Conservation (phyloP, 305 asterid genomes). For the Rubia occidens region DNA sequence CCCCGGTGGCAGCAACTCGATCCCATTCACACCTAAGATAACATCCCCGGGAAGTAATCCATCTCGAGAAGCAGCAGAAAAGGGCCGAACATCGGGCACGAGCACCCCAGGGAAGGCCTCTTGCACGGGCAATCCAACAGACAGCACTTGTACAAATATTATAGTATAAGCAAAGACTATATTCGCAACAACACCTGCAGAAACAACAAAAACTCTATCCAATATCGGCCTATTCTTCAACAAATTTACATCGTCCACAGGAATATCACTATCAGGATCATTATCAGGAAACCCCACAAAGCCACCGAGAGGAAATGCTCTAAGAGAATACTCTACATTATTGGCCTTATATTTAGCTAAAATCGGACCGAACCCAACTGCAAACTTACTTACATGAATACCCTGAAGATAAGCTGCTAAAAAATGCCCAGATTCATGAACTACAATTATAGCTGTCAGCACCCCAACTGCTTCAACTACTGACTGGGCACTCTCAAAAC, state of each 20-base stretch:
- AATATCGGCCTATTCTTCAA: slow-evolving; percentile 77
- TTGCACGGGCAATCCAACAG: slow-evolving; percentile 96
- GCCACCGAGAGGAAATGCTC: slow-evolving; percentile 96
- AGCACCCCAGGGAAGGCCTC: slow-evolving; percentile 94
- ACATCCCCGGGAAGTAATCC: slow-evolving; percentile 86
- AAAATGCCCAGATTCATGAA: slow-evolving; percentile 87
- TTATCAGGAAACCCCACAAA: slow-evolving; percentile 96
- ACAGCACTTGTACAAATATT: slow-evolving; percentile 60
- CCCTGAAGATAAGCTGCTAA: slow-evolving; percentile 91
- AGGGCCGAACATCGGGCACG: slow-evolving; percentile 86
- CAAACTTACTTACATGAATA: slow-evolving; percentile 91
- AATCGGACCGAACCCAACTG: slow-evolving; percentile 96
- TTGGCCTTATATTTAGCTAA: slow-evolving; percentile 77
- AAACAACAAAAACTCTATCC: slow-evolving; percentile 78
- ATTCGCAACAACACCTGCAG: slow-evolving; percentile 96
- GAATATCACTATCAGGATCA: slow-evolving; percentile 94
- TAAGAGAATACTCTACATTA: slow-evolving; percentile 78
- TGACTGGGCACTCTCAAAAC: slow-evolving; percentile 68
- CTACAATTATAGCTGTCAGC: slow-evolving; percentile 76
- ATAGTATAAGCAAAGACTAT: slow-evolving; percentile 63
- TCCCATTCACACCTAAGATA: slow-evolving; percentile 56
- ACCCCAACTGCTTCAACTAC: slow-evolving; percentile 75
- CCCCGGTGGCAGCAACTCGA: slow-evolving; percentile 40
- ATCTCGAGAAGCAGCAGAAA: slow-evolving; percentile 78
- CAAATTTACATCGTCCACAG: slow-evolving; percentile 69